Evolutionary conservation across 257 asterid species (phyloP), one percentile per base, ranked within the genome.

Genomic region (Petunia secreta): DNA sequence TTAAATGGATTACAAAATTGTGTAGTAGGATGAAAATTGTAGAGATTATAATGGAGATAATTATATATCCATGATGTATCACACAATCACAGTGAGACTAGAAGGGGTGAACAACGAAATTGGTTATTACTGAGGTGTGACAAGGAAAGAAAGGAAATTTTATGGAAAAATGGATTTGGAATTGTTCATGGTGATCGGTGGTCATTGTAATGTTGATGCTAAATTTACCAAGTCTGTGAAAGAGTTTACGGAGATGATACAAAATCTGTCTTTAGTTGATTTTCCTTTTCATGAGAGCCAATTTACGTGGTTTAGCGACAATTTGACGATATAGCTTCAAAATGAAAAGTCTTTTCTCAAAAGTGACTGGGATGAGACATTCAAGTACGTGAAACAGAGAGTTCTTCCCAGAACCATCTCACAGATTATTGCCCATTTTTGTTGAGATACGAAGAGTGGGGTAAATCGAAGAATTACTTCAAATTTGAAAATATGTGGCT

Each of bases 251-350:
- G 46, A 37, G 69, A 63, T 63, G 69, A 63, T 38, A 63, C 25
- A n/a, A 63, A 1, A 37, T 38, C 25, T 63, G 44, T 63, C 46
- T 63, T 63, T 14, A 37, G 46, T 63, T 37, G 16, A 37, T 37
- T 63, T 63, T n/a, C 69, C 46, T 37, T 44, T 63, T 63, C 46
- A 4, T 1, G 69, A 44, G 37, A 8, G 8, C 63, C n/a, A 36
- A 36, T 37, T 63, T 63, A 63, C 69, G 37, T 63, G 69, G 69
- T 37, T 63, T 63, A 37, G 9, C 37, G 69, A 63, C 46, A 63
- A 63, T 63, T 63, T 63, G 16, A 13, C 25, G 7, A 63, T 63
- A 63, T 16, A 63, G 69, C n/a, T 63, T 37, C 69, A 63, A 63
- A 44, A 63, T 63, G n/a, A 9, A 15, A n/a, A 10, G 6, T 58